Conservation (phyloP, 257 asterid genomes). For the Nicotiana otophora region DNA sequence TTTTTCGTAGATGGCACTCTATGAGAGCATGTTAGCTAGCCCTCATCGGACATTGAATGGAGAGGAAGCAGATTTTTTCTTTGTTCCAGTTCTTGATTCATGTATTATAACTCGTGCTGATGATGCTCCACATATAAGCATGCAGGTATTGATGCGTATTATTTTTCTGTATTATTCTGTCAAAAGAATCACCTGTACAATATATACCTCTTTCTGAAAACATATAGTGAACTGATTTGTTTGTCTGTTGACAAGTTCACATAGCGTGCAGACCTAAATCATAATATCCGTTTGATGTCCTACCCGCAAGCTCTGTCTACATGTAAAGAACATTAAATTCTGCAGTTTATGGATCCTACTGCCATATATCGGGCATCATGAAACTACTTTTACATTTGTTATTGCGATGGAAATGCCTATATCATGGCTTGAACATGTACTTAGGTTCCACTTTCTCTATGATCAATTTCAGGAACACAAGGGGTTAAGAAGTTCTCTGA, state of each 20-base stretch:
- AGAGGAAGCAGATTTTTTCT: conserved; percentile 91
- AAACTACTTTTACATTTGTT: neutral
- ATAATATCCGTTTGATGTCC: neutral
- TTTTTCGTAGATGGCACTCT: conserved; percentile 69
- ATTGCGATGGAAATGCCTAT: neutral
- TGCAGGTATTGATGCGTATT: conserved; percentile 45
- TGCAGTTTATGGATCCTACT: neutral
- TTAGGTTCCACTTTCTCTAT: conserved; percentile 7
- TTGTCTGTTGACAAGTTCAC: neutral
- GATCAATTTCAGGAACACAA: conserved; percentile 55
- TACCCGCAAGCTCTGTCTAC: neutral
- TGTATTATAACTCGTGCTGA: conserved; percentile 92
- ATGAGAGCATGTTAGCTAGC: conserved; percentile 86
- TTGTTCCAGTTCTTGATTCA: conserved; percentile 94
- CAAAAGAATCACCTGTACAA: neutral
- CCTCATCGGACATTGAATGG: conserved; percentile 82
- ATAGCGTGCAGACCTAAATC: neutral
- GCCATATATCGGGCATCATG: neutral
- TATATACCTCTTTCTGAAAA: neutral
- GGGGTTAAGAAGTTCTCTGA: conserved; percentile 81
- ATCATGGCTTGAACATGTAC: conserved; percentile 5
- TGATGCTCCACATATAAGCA: conserved; percentile 86
- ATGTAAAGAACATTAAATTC: neutral
- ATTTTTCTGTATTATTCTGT: neutral
- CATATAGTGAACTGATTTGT: neutral